These are phyloP conservation scores for Fusarium nanum DNA, from an alignment of 2,329 filamentous ascomycete species.

Conservation along the genomic window DNA sequence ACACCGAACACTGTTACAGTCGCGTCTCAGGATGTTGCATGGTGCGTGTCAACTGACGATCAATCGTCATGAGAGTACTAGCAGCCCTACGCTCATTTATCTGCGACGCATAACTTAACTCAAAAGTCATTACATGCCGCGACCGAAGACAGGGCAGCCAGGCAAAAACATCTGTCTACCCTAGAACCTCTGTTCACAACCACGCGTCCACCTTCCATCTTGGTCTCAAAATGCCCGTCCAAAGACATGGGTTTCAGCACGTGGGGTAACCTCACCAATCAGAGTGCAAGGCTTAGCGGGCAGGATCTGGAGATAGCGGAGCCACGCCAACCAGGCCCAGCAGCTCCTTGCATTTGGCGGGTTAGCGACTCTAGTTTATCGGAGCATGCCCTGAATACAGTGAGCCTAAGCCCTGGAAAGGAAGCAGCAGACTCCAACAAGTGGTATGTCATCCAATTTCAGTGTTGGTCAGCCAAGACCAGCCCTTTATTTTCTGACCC, in stretches of 20 bases:
- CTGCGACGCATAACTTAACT: not conserved
- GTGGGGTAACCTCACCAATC: not conserved
- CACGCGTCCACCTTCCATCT: not conserved
- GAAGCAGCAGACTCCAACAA: not conserved
- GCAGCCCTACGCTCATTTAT: not conserved
- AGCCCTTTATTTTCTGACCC: not conserved
- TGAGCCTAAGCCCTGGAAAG: not conserved
- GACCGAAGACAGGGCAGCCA: not conserved
- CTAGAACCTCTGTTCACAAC: not conserved
- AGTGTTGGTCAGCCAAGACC: not conserved
- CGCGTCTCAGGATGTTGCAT: not conserved
- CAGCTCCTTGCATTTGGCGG: not conserved
- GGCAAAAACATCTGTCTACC: not conserved
- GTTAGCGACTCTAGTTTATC: not conserved
- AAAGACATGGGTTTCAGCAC: not conserved
- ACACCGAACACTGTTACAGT: not conserved
- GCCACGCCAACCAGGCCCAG: not conserved
- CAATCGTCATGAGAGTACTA: not conserved
- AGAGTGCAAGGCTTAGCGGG: not conserved
- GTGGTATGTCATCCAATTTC: not conserved
- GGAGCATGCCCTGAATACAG: not conserved
- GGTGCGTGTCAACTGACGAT: not conserved
- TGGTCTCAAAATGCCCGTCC: not conserved
- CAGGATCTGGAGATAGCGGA: not conserved
- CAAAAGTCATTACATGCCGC: not conserved